Evolutionary conservation across 257 asterid genomes (phyloP).

Genomic region (Buddleja alternifolia): DNA sequence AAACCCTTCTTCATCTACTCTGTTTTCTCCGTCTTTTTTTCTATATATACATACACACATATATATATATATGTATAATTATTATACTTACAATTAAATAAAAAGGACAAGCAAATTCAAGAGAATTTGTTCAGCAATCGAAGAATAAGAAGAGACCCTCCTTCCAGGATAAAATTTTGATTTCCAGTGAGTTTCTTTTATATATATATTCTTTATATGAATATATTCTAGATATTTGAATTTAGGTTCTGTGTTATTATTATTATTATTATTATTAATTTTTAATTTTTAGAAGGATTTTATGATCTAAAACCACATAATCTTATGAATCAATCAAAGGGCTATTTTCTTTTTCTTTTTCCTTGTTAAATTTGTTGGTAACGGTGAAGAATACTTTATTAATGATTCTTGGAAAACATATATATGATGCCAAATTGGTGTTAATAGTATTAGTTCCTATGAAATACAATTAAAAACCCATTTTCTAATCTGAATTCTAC

Average conservation of each 20-base stretch:
- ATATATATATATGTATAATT: not conserved
- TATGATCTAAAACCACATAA: not conserved
- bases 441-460: not conserved
- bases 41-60: not conserved
- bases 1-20: slow-evolving; percentile 30
- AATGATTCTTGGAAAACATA: not conserved
- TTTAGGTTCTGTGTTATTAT: not conserved
- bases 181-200: slow-evolving; percentile 31
- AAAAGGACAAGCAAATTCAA: not conserved
- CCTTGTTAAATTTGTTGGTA: not conserved
- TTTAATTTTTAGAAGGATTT: not conserved
- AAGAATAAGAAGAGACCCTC: slow-evolving; percentile 28
- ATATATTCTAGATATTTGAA: not conserved
- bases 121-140: slow-evolving; percentile 21
- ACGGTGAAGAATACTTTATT: not conserved
- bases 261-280: not conserved
- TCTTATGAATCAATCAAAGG: not conserved
- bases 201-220: not conserved
- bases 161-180: slow-evolving; percentile 19
- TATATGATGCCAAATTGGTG: not conserved
- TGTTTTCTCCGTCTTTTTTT: slow-evolving; percentile 22
- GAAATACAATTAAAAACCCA: not conserved
- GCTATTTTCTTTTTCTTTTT: not conserved
- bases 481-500: not conserved
- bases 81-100: not conserved